Evolutionary conservation across 768 basidiomycete genomes (phyloP).

Genomic region (Amanita jacksonii): DNA sequence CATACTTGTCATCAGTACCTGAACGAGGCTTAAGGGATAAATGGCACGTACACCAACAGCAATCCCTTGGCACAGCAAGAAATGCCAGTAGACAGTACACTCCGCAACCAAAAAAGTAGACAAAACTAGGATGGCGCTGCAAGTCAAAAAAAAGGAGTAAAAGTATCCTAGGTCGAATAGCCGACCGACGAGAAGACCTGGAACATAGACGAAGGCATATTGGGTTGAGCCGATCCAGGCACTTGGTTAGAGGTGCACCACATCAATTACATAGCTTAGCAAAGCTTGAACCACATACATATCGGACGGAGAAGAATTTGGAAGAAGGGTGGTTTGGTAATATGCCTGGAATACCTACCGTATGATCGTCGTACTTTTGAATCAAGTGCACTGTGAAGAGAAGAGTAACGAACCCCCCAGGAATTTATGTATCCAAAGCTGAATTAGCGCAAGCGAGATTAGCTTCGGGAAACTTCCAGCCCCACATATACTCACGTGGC

Average conservation of each 20-base stretch:
- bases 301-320: constrained; percentile 40
- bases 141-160: constrained; percentile 35
- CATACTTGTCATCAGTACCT: too few relatives aligned
- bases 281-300: constrained; percentile 38
- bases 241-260: constrained; percentile 32
- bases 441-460: too few relatives aligned
- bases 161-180: constrained; percentile 70
- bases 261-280: too few relatives aligned
- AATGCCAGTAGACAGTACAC: constrained; percentile 71
- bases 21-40: too few relatives aligned
- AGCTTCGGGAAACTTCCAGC: too few relatives aligned
- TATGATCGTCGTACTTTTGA: too few relatives aligned
- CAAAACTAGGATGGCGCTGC: constrained; percentile 40
- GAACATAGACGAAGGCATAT: constrained; percentile 56
- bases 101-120: constrained; percentile 58
- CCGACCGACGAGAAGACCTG: constrained; percentile 54
- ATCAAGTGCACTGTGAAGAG: too few relatives aligned
- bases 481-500: constrained; percentile 29
- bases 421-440: constrained; percentile 65
- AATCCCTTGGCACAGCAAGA: constrained; percentile 66
- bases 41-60: too few relatives aligned
- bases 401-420: constrained; percentile 68
- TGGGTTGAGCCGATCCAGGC: constrained; percentile 79
- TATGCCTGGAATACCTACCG: constrained; percentile 71
- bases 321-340: constrained; percentile 49